Evolutionary conservation across 192 early-diverging fungal genomes (phyloP), one percentile per base, ranked within the genome.

Genomic region (Entomortierella lignicola): DNA sequence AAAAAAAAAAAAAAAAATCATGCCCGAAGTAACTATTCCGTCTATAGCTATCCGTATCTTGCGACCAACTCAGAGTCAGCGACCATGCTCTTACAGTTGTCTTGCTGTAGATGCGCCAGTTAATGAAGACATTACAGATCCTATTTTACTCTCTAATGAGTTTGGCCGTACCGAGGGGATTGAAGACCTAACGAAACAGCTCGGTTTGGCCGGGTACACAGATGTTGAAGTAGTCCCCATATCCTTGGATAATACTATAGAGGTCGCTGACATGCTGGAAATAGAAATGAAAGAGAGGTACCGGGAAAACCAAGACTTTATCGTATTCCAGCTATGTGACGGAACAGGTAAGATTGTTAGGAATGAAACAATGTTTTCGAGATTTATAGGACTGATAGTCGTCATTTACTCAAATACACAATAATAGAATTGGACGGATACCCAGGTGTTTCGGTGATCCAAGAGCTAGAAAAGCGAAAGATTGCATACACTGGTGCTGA

Each of bases 291-390:
- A 52, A 18, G 26, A 56, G 32, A 59, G 50, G 26, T 29, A 26
- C 20, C 29, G 43, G 18, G 42, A 25, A 13, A 44, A 52, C 30
- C 48, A 64, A 32, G 71, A 72, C 18, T 26, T 72, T n/a, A 55
- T 72, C n/a, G 71, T 72, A 50, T 65, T 72, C 25, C 71, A 72
- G 32, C 48, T 72, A n/a, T 72, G 71, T 26, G 71, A 72, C 43
- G 71, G 71, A 25, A 72, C 71, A 65, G 71, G 71, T 65, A 61
- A 59, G 48, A 37, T 10, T 37, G 10, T 10, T 37, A 7, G 4
- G 5, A 10, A 37, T 37, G 34, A 37, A 7, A 37, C 34, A 37
- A 37, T 37, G 34, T 37, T 37, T 37, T n/a, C n/a, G n/a, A n/a
- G n/a, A n/a, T n/a, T n/a, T n/a, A n/a, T n/a, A n/a, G n/a, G n/a